A percentile compares a stretch with the other conserved stretches of the same genome.
Conservation (phyloP, 345 rosid genomes). For the Melastoma malabathricum region DNA sequence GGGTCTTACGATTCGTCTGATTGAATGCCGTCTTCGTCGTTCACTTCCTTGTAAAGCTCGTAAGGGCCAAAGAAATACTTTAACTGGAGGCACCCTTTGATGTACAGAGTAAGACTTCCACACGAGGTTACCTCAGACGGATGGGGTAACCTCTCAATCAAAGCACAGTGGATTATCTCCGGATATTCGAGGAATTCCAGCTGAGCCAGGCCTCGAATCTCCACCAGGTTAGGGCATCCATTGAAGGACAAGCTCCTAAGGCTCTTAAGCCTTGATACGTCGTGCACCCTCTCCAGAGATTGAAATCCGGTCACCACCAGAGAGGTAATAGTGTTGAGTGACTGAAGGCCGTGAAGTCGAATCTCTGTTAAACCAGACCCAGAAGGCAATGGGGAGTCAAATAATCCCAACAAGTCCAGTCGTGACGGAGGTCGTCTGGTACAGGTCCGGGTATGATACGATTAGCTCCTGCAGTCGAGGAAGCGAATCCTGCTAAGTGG, state of each 20-base stretch:
- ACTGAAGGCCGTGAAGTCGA: neutral
- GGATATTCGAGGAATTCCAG: neutral
- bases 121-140: neutral
- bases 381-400: neutral
- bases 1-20: too few species aligned
- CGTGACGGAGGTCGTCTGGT: neutral
- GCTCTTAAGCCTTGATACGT: neutral
- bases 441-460: neutral
- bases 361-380: neutral
- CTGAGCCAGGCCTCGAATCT: constrained; percentile 2
- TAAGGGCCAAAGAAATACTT: constrained; percentile 1
- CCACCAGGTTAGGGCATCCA: neutral
- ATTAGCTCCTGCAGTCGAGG: neutral
- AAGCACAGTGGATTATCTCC: neutral
- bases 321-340: neutral
- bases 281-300: constrained; percentile 3
- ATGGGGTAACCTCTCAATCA: constrained; percentile 3
- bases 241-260: neutral
- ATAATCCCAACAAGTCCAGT: neutral
- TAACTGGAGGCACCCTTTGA: neutral
- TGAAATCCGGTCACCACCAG: neutral
- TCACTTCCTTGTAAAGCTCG: neutral
- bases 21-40: neutral
- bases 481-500: neutral
- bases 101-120: neutral